Evolutionary conservation across 805 yeast species (phyloP).

Genomic region (Hanseniaspora nectarophila): DNA sequence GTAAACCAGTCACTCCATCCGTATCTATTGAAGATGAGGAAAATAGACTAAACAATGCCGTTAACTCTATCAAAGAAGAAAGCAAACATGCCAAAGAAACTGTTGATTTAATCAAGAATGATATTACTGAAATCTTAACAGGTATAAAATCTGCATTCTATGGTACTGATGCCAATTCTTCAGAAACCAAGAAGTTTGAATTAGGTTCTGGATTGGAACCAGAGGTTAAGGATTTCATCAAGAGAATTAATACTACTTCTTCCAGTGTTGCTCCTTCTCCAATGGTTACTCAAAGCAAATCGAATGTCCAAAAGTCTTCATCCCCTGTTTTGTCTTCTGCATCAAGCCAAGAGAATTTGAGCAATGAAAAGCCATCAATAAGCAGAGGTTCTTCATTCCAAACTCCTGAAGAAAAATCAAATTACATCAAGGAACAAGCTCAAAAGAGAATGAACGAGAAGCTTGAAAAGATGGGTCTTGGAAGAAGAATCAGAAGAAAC

Average conservation of each 20-base stretch:
- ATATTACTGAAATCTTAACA: slow-evolving; percentile 48
- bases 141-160: slow-evolving; percentile 30
- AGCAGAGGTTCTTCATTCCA: slow-evolving; percentile 19
- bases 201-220: slow-evolving; percentile 65
- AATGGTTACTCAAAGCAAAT: background rate
- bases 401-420: slow-evolving; percentile 58
- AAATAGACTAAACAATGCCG: slow-evolving; percentile 37
- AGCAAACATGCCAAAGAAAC: slow-evolving; percentile 45
- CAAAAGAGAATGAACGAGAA: slow-evolving; percentile 73
- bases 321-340: slow-evolving; percentile 20
- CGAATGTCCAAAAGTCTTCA: slow-evolving; percentile 8
- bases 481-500: slow-evolving; percentile 27
- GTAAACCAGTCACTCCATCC: slow-evolving; percentile 42
- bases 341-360: slow-evolving; percentile 17
- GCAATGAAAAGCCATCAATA: slow-evolving; percentile 11
- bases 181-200: slow-evolving; percentile 64
- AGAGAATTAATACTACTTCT: slow-evolving; percentile 21
- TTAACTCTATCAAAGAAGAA: slow-evolving; percentile 41
- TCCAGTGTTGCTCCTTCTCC: background rate
- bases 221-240: slow-evolving; percentile 53
- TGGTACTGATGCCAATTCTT: slow-evolving; percentile 30
- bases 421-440: slow-evolving; percentile 73
- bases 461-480: slow-evolving; percentile 67
- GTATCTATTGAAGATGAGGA: slow-evolving; percentile 30
- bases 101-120: slow-evolving; percentile 57